Base-by-base conservation (phyloP, 2,329 filamentous ascomycete species). In the Botrytis medusae region DNA sequence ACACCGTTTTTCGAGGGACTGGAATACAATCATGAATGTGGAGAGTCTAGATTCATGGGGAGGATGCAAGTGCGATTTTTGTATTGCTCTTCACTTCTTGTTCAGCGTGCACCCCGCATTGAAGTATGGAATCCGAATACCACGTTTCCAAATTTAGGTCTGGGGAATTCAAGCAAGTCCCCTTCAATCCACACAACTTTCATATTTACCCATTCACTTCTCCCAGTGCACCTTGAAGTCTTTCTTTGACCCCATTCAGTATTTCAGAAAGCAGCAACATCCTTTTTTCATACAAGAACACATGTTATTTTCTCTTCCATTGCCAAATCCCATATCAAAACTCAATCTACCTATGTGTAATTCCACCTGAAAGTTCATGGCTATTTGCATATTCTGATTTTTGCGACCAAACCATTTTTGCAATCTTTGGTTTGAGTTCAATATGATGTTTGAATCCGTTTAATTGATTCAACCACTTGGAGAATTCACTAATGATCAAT, bases 361-460 rank as follows among this genome's bases (percentile, higher is more conserved):
- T 9, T 29, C 18, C 40, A 42, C 48, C 48, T 57, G 65, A 68
- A 68, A 68, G 65, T 68, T 68, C 34, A 68, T 68, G 48, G n/a
- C 8, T 20, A 40, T 68, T 42, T 42, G 10, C 65, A 42, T 22
- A 25, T 29, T 6, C 65, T n/a, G 1, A 42, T 57, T 29, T 9
- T 32, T 1, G 14, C 37, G 8, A 57, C 42, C 25, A 20, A 68
- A 22, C 14, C 57, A 57, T 68, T 1, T 9, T 32, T 32, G 2
- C 9, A 10, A n/a, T 10, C 9, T 29, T 34, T 57, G 42, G 25
- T 20, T 32, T 14, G 32, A 57, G 34, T 16, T 25, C 12, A 25
- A 42, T 12, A 14, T 42, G 48, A 42, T 22, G 16, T 57, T 16
- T 67, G 25, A 12, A 44, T 20, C 5, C 18, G 0, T 32, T 22